A percentile compares a stretch with the other conserved stretches of the same genome.
Evolutionary conservation across 108 stramenopile genomes (phyloP).

Genomic region (Schizochytrium sp.): DNA sequence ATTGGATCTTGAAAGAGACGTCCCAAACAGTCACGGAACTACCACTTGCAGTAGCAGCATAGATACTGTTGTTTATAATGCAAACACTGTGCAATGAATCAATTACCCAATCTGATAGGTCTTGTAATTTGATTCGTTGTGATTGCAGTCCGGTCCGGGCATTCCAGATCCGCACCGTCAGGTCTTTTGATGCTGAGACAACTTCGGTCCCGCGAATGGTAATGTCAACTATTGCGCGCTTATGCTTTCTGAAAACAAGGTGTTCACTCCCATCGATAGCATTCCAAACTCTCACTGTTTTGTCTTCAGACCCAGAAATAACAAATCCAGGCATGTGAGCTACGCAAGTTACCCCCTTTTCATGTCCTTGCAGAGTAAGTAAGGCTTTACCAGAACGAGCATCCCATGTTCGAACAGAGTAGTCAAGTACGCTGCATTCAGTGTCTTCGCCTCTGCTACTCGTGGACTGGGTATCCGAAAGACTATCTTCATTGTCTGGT

Average conservation of each 20-base stretch:
- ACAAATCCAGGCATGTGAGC: neutral
- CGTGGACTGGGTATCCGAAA: neutral
- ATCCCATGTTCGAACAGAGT: neutral
- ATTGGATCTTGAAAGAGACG: neutral
- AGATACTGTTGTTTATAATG: neutral
- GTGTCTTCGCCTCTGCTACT: neutral
- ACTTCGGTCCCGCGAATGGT: neutral
- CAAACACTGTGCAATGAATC: neutral
- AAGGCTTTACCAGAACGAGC: neutral
- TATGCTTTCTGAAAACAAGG: neutral
- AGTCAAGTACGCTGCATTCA: neutral
- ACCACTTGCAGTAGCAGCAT: no score
- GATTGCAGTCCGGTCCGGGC: neutral
- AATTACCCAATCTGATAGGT: neutral
- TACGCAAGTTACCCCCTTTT: neutral
- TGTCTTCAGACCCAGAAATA: neutral
- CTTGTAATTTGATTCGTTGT: neutral
- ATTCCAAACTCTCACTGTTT: slow-evolving; percentile 13
- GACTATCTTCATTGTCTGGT: no score
- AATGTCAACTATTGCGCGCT: neutral
- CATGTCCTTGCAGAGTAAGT: neutral
- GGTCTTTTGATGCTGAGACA: neutral
- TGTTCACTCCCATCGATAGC: neutral
- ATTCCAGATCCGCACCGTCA: slow-evolving; percentile 26
- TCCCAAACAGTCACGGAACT: neutral